Conservation (phyloP, 305 asterid species). For the Ruellia speciosa region DNA sequence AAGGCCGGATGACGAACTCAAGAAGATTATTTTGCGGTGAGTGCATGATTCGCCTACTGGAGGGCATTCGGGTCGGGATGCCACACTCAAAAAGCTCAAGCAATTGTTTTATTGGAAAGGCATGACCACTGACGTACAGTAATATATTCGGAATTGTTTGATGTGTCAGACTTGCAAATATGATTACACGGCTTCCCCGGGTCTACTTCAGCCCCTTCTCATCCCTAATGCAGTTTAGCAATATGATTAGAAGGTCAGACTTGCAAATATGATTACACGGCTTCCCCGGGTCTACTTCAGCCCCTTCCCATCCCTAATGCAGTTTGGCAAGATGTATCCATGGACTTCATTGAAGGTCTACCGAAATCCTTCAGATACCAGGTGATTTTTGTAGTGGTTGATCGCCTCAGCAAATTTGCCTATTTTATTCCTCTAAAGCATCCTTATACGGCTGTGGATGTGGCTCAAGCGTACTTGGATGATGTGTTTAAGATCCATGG, state of each 20-base stretch:
- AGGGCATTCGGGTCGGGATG: no score
- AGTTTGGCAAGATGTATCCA: background rate
- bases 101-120: no score
- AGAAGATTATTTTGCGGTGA: no score
- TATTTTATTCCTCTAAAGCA: background rate
- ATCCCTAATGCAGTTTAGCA: background rate
- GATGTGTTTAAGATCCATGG: background rate
- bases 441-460: no score
- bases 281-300: background rate
- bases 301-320: background rate
- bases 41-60: no score
- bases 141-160: no score
- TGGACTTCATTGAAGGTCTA: background rate
- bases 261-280: background rate
- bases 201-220: background rate
- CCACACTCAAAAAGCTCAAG: no score
- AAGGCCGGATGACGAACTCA: no score
- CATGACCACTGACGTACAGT: background rate
- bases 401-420: background rate
- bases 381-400: background rate
- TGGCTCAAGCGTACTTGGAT: background rate
- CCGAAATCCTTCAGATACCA: background rate
- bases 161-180: no score
- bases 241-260: background rate
- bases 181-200: background rate